A percentile compares a stretch with the other conserved stretches of the same genome.
Conservation (phyloP, 208 protist genomes). For the Angomonas deanei region DNA sequence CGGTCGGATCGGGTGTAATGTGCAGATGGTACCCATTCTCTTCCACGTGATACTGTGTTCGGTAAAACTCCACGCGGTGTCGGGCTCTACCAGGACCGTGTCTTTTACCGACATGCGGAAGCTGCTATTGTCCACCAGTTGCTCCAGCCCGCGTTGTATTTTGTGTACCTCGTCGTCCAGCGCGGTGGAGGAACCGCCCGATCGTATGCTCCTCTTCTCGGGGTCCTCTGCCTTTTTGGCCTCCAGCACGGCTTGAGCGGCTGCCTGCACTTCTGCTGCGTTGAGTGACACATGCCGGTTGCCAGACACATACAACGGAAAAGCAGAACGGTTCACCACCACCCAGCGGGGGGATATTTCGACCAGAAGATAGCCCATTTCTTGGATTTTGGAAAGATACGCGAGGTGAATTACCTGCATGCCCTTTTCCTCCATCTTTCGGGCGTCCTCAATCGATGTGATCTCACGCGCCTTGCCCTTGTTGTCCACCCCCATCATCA, state of each 20-base stretch:
- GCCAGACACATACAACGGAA: constrained; percentile 53
- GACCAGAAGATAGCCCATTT: constrained; percentile 52
- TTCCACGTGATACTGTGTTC: constrained; percentile 29
- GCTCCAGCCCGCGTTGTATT: not conserved
- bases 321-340: constrained; percentile 68
- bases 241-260: constrained; percentile 12
- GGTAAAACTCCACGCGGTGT: constrained; percentile 49
- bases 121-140: not conserved
- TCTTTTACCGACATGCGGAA: constrained; percentile 7
- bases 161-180: not conserved
- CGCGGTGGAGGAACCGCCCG: not conserved
- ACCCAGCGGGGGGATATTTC: constrained; percentile 82
- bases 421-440: not conserved
- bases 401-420: constrained; percentile 52
- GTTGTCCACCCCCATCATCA: constrained; percentile 52
- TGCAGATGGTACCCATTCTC: constrained; percentile 65
- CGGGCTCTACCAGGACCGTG: constrained; percentile 20
- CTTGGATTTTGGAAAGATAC: constrained; percentile 52
- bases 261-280: constrained; percentile 23
- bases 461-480: no score
- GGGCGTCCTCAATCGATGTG: no score
- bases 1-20: constrained; percentile 37
- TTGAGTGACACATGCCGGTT: constrained; percentile 30
- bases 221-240: constrained; percentile 7
- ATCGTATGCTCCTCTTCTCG: not conserved